Percentiles rank a stretch among this genome's conserved stretches.
Evolutionary conservation across 192 early-diverging fungal species (phyloP).

Genomic region (Podila epicladia): DNA sequence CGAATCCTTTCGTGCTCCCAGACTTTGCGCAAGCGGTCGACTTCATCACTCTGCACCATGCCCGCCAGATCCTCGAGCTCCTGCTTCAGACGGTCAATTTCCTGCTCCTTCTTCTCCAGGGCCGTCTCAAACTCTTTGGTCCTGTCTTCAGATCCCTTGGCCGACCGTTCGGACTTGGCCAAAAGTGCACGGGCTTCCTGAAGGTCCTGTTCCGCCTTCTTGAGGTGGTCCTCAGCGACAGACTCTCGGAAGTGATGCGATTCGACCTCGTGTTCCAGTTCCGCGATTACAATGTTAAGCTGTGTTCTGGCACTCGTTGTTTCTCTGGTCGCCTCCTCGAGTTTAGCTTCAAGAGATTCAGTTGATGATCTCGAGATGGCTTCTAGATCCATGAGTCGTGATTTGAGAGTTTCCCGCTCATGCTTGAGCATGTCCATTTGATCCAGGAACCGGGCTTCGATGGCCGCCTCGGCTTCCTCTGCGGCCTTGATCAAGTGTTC

Average conservation of each 20-base stretch:
- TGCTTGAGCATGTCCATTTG: slow-evolving; percentile 18
- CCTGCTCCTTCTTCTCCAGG: slow-evolving; percentile 47
- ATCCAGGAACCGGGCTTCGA: slow-evolving; percentile 15
- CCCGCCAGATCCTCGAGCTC: slow-evolving; percentile 59
- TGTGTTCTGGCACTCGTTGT: slow-evolving; percentile 49
- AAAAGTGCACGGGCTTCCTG: slow-evolving; percentile 30
- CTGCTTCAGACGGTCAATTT: slow-evolving; percentile 51
- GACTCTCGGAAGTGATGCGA: slow-evolving; percentile 23
- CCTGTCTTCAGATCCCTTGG: slow-evolving; percentile 21
- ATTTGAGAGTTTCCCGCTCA: slow-evolving; percentile 32
- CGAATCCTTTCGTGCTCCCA: slow-evolving; percentile 62
- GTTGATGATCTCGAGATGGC: slow-evolving; percentile 27
- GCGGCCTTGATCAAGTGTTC: slow-evolving; percentile 12
- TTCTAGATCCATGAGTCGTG: slow-evolving; percentile 25
- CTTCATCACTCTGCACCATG: slow-evolving; percentile 56
- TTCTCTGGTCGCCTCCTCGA: slow-evolving; percentile 41
- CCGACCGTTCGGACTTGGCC: slow-evolving; percentile 29
- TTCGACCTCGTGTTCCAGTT: slow-evolving; percentile 42
- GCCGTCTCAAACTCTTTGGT: slow-evolving; percentile 28
- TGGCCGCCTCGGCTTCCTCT: slow-evolving; percentile 13
- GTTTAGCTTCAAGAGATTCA: slow-evolving; percentile 41
- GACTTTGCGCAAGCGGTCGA: slow-evolving; percentile 59
- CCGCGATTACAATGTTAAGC: slow-evolving; percentile 32
- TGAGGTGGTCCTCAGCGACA: slow-evolving; percentile 29
- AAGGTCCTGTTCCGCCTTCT: slow-evolving; percentile 39